Evolutionary conservation across 768 basidiomycete genomes (phyloP), one percentile per base, ranked within the genome.

Genomic region (Paxillus ammoniavirescens): DNA sequence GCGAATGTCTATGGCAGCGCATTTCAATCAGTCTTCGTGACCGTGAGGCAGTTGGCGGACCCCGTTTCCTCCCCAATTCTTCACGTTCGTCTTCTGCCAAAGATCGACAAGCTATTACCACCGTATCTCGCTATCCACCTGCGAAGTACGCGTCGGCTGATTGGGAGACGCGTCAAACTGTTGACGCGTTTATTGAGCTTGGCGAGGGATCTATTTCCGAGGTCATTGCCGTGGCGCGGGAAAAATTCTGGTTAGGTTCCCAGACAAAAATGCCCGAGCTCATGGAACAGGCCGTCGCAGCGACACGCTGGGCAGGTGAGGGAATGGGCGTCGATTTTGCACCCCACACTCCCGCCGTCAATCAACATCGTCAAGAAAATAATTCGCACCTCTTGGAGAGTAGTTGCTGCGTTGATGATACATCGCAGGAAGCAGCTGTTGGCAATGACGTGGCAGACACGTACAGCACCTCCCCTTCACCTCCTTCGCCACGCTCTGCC

Each of bases 161-260:
- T 59, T 86, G 83, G 84, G 86, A 88, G 65, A 82, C 82, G 43
- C 77, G 85, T 42, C 82, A 83, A 59, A 76, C 77, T 8, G 76
- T 91, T 12, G 86, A 87, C 48, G 78, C 78, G n/a, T 91, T 87
- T 69, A 68, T 90, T 37, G 88, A 90, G 52, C 73, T 87, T 23
- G 87, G 80, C 3, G 89, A 91, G 57, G 89, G 89, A 18, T 79
- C 75, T 6, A 79, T 91, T 54, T 60, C 64, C 42, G 83, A 87
- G 43, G 83, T 90, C 18, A 65, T 89, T 33, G 64, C 65, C 30
- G 67, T 86, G 28, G 84, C 85, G 14, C 75, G 81, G 56, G 89
- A 91, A 67, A 87, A 88, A 66, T 73, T 77, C 51, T 91, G 89
- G 89, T 65, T 91, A 45, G 73, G 82, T 36, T 76, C 71, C 38